These are phyloP conservation scores for Euphorbia celastroides DNA, from an alignment of 441 rosid genomes.

Conservation along the genomic window DNA sequence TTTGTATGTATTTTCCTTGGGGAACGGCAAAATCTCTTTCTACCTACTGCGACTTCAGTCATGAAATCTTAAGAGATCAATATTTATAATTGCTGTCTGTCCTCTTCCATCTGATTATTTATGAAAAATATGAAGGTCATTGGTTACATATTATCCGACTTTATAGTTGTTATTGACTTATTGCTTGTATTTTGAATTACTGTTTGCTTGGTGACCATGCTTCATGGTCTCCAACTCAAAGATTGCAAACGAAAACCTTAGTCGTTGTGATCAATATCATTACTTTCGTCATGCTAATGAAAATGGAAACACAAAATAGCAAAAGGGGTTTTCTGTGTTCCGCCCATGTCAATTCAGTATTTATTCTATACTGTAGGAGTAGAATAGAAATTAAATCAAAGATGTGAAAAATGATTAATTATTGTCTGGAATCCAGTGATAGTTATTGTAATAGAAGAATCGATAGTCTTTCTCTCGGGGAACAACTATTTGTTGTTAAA, in stretches of 20 bases:
- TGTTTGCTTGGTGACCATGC: neutral
- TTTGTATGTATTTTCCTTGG: neutral
- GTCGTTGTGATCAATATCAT: neutral
- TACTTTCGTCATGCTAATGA: neutral
- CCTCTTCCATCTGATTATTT: neutral
- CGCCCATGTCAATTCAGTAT: neutral
- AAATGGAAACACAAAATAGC: neutral
- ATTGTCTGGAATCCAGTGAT: too few species aligned
- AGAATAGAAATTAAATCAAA: too few species aligned
- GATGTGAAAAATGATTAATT: too few species aligned
- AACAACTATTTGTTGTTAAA: too few species aligned
- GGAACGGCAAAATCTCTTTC: neutral
- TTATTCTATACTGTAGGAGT: neutral
- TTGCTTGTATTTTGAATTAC: neutral
- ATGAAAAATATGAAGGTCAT: neutral
- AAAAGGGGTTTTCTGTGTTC: neutral
- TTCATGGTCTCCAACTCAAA: conserved; percentile 2
- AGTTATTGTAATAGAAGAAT: too few species aligned
- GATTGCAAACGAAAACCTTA: neutral
- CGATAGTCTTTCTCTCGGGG: too few species aligned
- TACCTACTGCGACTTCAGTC: neutral
- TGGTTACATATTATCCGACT: neutral
- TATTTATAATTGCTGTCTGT: neutral
- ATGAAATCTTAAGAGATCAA: neutral
- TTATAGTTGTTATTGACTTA: neutral